These are phyloP conservation scores for Amanita pseudoporphyria DNA, from an alignment of 768 basidiomycete genomes.

Conservation along the genomic window DNA sequence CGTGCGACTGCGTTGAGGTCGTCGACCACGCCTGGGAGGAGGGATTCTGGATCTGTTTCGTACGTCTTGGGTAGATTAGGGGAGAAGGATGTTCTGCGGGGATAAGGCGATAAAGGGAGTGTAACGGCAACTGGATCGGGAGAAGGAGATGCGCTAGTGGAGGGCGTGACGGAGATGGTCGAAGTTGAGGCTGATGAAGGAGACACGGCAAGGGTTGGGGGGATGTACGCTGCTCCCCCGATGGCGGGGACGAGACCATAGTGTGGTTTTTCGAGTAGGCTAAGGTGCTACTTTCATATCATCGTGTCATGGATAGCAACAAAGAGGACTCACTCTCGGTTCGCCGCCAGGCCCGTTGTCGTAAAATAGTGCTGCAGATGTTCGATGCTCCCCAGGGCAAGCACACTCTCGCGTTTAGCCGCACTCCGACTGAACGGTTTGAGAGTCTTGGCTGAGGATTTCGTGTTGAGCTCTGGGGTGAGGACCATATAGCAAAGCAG, in stretches of 20 bases:
- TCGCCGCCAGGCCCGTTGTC: constrained; percentile 70
- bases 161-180: background rate
- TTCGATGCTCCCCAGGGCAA: constrained; percentile 92
- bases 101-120: constrained; percentile 61
- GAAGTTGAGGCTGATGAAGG: constrained; percentile 14
- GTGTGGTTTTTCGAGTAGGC: constrained; percentile 38
- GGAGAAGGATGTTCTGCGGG: constrained; percentile 37
- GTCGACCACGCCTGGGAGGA: constrained; percentile 70
- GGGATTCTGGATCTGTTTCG: constrained; percentile 67
- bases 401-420: constrained; percentile 87
- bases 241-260: constrained; percentile 70
- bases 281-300: constrained; percentile 7
- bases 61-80: constrained; percentile 41
- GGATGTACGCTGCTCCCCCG: constrained; percentile 45
- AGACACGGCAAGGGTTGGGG: constrained; percentile 32
- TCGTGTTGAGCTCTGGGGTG: constrained; percentile 63
- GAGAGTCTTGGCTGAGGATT: constrained; percentile 58
- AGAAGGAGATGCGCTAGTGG: background rate
- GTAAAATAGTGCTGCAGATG: constrained; percentile 94
- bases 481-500: constrained; percentile 42
- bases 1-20: constrained; percentile 57
- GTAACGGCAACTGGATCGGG: constrained; percentile 34
- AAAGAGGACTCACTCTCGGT: constrained; percentile 48
- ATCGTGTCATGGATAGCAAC: background rate
- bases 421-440: constrained; percentile 89